Base-by-base conservation (phyloP, 2,329 filamentous ascomycete species). In the Septoria petroselini region DNA sequence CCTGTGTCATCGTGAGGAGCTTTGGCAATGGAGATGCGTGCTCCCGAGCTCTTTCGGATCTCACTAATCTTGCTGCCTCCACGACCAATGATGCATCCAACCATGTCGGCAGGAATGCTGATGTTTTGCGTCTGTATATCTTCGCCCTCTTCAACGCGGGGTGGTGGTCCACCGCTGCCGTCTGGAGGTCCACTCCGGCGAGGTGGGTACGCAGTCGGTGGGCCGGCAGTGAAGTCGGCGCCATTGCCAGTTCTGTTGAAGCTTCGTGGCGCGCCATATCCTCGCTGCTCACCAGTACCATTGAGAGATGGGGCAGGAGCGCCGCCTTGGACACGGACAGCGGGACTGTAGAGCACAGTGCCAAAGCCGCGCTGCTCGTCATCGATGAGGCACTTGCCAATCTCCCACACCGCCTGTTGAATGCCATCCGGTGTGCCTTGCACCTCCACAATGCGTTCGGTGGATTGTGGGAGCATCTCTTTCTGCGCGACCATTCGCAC, bases 401-500 rank as follows among this genome's bases (percentile, higher is more conserved):
- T 98, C 71, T 98, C 93, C 93, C 93, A 97, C 48, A 95, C 80
- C 56, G 93, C 91, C 68, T 91, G 90, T 73, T 96, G 90, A 63
- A 98, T 95, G 53, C 91, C 91, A 48, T 95, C 90, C 12, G 93
- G 91, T 14, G 86, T 91, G 62, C 93, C 93, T 70, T 96, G 91
- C 38, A 98, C 86, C 69, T 98, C 93, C 58, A 98, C 93, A 63
- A 98, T 91, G 58, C 93, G 86, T 76, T 98, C 93, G 27, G 93
- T 98, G 4, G 93, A 98, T 71, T 98, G 93, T 29, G 93, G 93
- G 6, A 98, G 84, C 93, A 98, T 98, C 67, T 98, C 93, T 75
- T 98, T 98, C 73, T 98, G 93, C 33, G 93, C 93, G 41, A 98
- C 91, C 93, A 98, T 98, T 68, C 93, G 91, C 52, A 97, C 93